Evolutionary conservation across 2,329 filamentous ascomycete genomes (phyloP).

Genomic region (Claviceps maximensis): DNA sequence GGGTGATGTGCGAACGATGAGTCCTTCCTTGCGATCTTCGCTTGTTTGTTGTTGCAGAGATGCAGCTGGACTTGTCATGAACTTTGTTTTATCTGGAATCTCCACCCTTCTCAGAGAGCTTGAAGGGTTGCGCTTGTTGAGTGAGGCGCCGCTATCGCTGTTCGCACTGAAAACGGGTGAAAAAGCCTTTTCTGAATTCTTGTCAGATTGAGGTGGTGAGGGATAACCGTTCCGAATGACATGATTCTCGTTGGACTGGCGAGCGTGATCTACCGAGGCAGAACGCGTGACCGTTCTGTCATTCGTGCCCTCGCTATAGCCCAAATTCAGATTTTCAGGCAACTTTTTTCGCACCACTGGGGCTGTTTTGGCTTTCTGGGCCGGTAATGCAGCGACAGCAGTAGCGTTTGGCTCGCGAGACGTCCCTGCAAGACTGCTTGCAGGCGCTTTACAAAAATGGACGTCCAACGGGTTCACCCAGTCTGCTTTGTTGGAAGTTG

Average conservation of each 20-base stretch:
- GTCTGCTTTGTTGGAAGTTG: constrained; percentile 20
- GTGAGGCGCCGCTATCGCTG: constrained; percentile 8
- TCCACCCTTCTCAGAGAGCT: constrained; percentile 16
- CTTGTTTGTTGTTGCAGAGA: constrained; percentile 22
- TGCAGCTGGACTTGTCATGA: constrained; percentile 29
- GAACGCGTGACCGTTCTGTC: background rate
- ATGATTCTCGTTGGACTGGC: background rate
- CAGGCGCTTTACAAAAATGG: constrained; percentile 23
- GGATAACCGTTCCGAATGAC: constrained; percentile 16
- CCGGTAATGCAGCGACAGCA: background rate
- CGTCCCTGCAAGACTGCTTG: constrained; percentile 5
- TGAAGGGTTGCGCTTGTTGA: constrained; percentile 12
- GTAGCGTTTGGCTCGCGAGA: background rate
- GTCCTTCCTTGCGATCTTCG: constrained; percentile 27
- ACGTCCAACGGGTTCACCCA: constrained; percentile 37
- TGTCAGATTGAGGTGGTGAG: constrained; percentile 25
- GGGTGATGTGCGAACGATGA: constrained; percentile 33
- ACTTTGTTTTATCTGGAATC: constrained; percentile 7
- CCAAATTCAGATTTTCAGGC: constrained; percentile 27
- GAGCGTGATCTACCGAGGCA: background rate
- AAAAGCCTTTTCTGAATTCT: constrained; percentile 11
- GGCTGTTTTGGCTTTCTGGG: background rate
- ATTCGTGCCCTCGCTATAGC: constrained; percentile 9
- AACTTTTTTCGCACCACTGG: constrained; percentile 21
- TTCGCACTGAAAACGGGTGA: constrained; percentile 10